Conservation (phyloP, 345 rosid species). For the Brassica juncea region DNA sequence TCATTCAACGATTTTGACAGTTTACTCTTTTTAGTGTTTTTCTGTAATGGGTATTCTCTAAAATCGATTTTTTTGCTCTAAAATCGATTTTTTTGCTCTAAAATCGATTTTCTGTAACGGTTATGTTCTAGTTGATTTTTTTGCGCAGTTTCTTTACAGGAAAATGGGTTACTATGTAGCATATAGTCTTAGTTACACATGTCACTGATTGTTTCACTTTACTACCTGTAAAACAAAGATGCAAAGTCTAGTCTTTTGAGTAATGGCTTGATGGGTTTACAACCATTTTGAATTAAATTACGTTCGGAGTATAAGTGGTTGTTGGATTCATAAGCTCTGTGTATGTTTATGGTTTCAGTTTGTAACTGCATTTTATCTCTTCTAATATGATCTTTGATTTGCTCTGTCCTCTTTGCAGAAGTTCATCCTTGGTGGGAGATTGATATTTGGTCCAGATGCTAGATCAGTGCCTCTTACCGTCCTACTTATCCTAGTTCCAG, state of each 20-base stretch:
- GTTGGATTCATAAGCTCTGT: background rate
- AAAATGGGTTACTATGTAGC: background rate
- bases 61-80: slow-evolving; percentile 1
- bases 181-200: background rate
- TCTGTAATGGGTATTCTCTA: background rate
- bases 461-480: slow-evolving; percentile 73
- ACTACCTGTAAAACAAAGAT: background rate
- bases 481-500: slow-evolving; percentile 70
- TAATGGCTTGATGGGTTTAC: background rate
- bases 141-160: background rate
- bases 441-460: slow-evolving; percentile 99
- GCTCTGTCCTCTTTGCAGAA: slow-evolving; percentile 53
- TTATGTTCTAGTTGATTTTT: background rate
- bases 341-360: background rate
- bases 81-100: no score
- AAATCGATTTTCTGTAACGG: no score
- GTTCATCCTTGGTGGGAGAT: slow-evolving; percentile 83
- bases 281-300: background rate
- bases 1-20: background rate
- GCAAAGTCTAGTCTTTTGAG: background rate
- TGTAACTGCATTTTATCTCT: background rate
- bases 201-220: background rate
- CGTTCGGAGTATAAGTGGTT: background rate
- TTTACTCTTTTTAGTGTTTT: background rate
- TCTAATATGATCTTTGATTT: background rate